Conservation (phyloP, 2,329 filamentous ascomycete species). For the Nakataea oryzae region DNA sequence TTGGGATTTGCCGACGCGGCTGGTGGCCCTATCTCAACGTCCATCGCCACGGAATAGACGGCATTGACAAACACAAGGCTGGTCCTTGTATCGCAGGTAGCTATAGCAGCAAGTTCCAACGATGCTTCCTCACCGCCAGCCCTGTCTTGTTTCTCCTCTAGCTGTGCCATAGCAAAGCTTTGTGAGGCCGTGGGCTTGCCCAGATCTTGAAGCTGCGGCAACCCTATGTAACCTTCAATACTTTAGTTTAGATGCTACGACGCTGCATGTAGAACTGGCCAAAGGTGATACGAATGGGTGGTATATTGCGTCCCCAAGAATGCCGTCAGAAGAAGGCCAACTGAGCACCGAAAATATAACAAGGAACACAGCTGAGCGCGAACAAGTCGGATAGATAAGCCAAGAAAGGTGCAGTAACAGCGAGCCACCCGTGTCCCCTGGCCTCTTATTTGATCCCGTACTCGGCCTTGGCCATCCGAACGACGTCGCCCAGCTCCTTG, state of each 20-base stretch:
- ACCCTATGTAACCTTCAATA: background rate
- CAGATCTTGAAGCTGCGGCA: background rate
- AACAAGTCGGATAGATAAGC: background rate
- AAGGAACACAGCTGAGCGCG: background rate
- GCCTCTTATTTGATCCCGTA: conserved; percentile 7
- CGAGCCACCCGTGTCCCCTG: background rate
- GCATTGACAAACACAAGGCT: background rate
- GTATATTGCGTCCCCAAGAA: background rate
- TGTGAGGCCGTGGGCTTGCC: background rate
- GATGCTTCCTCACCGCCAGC: background rate
- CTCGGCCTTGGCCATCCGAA: conserved; percentile 20
- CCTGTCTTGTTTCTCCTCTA: background rate
- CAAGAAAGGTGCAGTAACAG: background rate
- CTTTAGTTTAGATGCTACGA: too few relatives aligned
- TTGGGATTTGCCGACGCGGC: background rate
- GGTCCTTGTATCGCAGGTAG: background rate
- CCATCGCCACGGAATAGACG: background rate
- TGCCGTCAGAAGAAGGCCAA: background rate
- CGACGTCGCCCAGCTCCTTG: conserved; percentile 33
- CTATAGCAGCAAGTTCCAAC: background rate
- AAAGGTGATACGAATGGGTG: background rate
- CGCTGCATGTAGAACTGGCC: too few relatives aligned
- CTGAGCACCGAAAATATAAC: background rate
- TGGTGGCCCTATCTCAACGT: background rate
- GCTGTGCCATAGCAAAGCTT: background rate